phyloP scores from a whole-genome alignment of 2,329 filamentous ascomycete species.

The Cordyceps militaris region DNA sequence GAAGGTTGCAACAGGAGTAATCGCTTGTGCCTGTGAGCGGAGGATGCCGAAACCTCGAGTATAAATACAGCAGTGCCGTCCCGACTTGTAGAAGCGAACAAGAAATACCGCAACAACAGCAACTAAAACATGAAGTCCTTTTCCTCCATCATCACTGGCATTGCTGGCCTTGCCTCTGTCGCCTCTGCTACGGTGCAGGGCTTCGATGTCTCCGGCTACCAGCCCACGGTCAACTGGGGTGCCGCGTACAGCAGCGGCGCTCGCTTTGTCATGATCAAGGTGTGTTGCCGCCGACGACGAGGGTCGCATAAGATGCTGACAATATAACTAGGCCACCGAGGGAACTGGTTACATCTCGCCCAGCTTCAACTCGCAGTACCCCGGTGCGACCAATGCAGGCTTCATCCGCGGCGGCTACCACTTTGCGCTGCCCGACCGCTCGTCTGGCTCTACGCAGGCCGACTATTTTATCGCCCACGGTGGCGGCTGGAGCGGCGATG shows the following conservation, averaged over 20 bases:
- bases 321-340: slow-evolving; percentile 39
- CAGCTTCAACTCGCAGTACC: slow-evolving; percentile 43
- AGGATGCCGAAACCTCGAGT: neutral
- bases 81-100: neutral
- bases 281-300: slow-evolving; percentile 10
- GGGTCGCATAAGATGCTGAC: neutral
- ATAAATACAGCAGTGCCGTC: neutral
- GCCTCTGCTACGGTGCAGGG: slow-evolving; percentile 28
- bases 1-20: neutral
- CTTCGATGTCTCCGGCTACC: slow-evolving; percentile 37
- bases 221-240: slow-evolving; percentile 31
- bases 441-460: slow-evolving; percentile 41
- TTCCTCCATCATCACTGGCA: slow-evolving; percentile 14
- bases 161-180: slow-evolving; percentile 9
- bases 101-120: neutral
- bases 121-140: slow-evolving; percentile 13
- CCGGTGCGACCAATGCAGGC: slow-evolving; percentile 40
- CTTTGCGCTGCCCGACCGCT: slow-evolving; percentile 41
- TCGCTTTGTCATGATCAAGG: slow-evolving; percentile 40
- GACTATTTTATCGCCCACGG: slow-evolving; percentile 45
- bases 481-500: slow-evolving; percentile 47
- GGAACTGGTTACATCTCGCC: slow-evolving; percentile 39
- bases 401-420: slow-evolving; percentile 51
- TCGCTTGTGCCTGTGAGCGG: neutral
- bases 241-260: slow-evolving; percentile 32